Percentiles rank a stretch among this genome's conserved stretches.
These are phyloP conservation scores for Neurospora sp. DNA, from an alignment of 495 filamentous ascomycete genomes.

Conservation along the genomic window DNA sequence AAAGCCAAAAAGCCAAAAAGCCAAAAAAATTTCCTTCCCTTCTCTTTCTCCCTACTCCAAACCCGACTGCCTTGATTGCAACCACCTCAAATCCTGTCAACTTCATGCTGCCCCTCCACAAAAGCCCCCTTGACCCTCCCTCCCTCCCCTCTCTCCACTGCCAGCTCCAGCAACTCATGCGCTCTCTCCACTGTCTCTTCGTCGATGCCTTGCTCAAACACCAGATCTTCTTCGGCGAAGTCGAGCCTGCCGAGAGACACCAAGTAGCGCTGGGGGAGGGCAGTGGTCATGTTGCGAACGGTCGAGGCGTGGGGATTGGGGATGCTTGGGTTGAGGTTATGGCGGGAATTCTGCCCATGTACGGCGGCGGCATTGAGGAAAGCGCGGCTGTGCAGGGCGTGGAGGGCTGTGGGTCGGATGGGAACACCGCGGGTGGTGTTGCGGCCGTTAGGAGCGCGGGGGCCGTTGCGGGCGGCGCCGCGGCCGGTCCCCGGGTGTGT, in stretches of 20 bases:
- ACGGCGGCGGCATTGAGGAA: background rate
- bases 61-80: background rate
- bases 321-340: background rate
- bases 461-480: background rate
- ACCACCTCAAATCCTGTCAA: background rate
- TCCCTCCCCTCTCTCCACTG: constrained; percentile 12
- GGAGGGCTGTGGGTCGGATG: background rate
- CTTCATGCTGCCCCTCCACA: background rate
- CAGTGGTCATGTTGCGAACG: background rate
- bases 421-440: background rate
- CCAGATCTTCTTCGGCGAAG: constrained; percentile 35
- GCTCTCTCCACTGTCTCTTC: constrained; percentile 35
- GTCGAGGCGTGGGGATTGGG: background rate
- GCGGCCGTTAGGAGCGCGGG: background rate
- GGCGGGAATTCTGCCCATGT: background rate
- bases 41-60: background rate
- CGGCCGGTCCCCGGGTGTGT: background rate
- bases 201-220: constrained; percentile 30
- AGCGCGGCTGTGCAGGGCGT: background rate
- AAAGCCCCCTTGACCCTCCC: background rate
- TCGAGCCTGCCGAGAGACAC: constrained; percentile 33
- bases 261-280: constrained; percentile 26
- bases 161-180: constrained; percentile 36
- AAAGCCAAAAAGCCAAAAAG: background rate
- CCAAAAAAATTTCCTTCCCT: background rate